Evolutionary conservation across 164 flowering plant species (phyloP).

Genomic region (Vitis rotundifolia): DNA sequence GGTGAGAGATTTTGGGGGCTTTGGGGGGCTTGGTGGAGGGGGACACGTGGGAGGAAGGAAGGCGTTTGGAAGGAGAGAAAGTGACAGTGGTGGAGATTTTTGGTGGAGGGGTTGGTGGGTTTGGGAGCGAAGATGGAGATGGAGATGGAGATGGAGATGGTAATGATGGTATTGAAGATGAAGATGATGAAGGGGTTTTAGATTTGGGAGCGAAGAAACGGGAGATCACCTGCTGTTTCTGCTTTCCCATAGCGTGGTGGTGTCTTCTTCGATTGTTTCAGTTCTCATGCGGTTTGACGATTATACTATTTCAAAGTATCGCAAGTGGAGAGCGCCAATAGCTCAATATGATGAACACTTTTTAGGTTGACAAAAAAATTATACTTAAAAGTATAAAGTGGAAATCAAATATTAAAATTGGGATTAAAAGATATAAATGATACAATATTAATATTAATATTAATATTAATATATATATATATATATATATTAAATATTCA

Average conservation of each 20-base stretch:
- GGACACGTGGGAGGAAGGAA: constrained; percentile 31
- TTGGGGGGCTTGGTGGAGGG: constrained; percentile 33
- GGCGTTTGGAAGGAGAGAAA: constrained; percentile 75
- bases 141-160: constrained; percentile 17
- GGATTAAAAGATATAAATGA: too few species aligned
- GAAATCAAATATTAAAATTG: too few species aligned
- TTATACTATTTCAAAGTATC: too few species aligned
- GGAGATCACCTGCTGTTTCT: constrained; percentile 87
- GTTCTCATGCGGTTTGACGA: too few species aligned
- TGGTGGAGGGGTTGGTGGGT: constrained; percentile 46
- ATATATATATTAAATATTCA: too few species aligned
- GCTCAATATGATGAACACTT: too few species aligned
- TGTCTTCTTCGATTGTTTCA: neutral
- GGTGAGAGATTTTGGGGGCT: constrained; percentile 47
- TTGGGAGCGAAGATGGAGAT: constrained; percentile 10
- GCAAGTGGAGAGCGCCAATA: too few species aligned
- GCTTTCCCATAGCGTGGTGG: constrained; percentile 62
- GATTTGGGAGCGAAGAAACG: constrained; percentile 90
- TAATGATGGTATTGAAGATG: constrained; percentile 25
- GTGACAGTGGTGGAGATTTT: constrained; percentile 78
- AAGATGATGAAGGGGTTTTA: constrained; percentile 27
- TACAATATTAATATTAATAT: too few species aligned
- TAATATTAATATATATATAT: too few species aligned
- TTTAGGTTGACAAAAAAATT: too few species aligned
- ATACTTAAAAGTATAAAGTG: too few species aligned